Base-by-base conservation (phyloP, 2,329 filamentous ascomycete species). In the Fusarium globosum region DNA sequence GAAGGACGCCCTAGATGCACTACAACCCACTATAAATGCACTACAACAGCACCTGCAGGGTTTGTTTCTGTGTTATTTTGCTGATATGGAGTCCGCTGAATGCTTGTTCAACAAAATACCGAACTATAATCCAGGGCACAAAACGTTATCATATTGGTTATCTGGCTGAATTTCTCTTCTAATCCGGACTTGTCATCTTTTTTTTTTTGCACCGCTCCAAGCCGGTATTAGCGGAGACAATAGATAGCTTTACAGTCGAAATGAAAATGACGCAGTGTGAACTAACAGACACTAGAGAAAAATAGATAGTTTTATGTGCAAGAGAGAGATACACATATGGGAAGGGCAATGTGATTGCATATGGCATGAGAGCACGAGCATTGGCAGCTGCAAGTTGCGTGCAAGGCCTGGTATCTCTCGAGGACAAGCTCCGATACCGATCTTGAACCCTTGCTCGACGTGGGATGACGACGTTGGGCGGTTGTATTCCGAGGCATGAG, bases 241-340 rank as follows among this genome's bases (percentile, higher is more conserved):
- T 30, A 51, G 41, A 62, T 52, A 60, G 33, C 36, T 39, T 20
- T 46, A 49, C 43, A 30, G 33, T 71, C 59, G 43, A 77, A 77
- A 77, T 74, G 68, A 77, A 77, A 77, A 77, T 77, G 70, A 77
- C 76, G 75, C 76, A 77, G 72, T 20, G 23, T 56, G 49, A 68
- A 74, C 67, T 69, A 75, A 69, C 63, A 58, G 62, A 61, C 61
- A 71, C 76, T 68, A 77, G 48, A 63, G 64, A 61, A 73, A 69
- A 68, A 26, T 38, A 49, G 33, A 39, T 49, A 49, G 33, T n/a
- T 42, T 39, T 30, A 42, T 51, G 41, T 49, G 46, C n/a, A 39
- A 23, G 38, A 38, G 9, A 41, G 23, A 28, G 35, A 64, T 53
- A 33, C 26, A 48, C 14, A 67, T 15, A 30, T 36, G 39, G 23